Evolutionary conservation across 495 filamentous ascomycete species (phyloP).

Genomic region (Penicillium longicatenatum): DNA sequence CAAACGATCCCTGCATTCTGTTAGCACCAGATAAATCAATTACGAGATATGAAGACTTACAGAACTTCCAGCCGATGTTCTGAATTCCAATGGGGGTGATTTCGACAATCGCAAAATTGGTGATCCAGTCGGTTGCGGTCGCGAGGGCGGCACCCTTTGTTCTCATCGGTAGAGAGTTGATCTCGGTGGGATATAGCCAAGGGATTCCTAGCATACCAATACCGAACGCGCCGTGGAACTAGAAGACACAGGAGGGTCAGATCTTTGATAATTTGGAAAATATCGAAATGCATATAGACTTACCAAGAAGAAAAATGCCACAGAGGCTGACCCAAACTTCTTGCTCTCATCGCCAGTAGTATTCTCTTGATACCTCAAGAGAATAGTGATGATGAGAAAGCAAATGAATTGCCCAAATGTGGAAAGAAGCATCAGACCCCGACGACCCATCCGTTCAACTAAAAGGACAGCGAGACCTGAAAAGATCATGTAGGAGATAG

Average conservation of each 20-base stretch:
- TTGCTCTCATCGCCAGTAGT: slow-evolving; percentile 20
- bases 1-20: slow-evolving; percentile 49
- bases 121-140: slow-evolving; percentile 62
- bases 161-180: slow-evolving; percentile 58
- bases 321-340: slow-evolving; percentile 38
- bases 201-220: slow-evolving; percentile 59
- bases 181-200: slow-evolving; percentile 66
- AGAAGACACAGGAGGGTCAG: not conserved
- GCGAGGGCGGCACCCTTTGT: slow-evolving; percentile 59
- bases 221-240: slow-evolving; percentile 52
- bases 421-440: slow-evolving; percentile 55
- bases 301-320: slow-evolving; percentile 49
- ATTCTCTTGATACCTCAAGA: slow-evolving; percentile 48
- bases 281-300: not conserved
- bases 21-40: not conserved
- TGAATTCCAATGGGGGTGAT: slow-evolving; percentile 62
- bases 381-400: slow-evolving; percentile 59
- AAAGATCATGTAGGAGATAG: slow-evolving; percentile 53
- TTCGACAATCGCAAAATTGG: slow-evolving; percentile 62
- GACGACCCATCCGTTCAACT: slow-evolving; percentile 52
- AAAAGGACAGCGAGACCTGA: slow-evolving; percentile 45
- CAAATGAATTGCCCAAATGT: slow-evolving; percentile 47
- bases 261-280: not conserved
- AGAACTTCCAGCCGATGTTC: slow-evolving; percentile 53
- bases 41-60: slow-evolving; percentile 14